Conservation (phyloP, 2,329 filamentous ascomycete species). For the Fusarium praegraminearum region DNA sequence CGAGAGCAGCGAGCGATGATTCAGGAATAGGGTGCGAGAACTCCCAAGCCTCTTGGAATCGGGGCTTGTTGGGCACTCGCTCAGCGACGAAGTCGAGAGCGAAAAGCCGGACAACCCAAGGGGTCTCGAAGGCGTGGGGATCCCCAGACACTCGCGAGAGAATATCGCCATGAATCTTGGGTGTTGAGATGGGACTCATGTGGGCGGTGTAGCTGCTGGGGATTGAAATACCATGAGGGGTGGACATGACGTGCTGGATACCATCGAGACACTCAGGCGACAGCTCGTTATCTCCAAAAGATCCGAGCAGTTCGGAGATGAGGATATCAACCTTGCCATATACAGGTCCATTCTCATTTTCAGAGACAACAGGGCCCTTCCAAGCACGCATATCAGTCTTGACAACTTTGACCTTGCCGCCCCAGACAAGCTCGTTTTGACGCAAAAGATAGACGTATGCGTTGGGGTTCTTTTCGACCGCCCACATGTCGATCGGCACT, state of each 20-base stretch:
- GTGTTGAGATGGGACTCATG: conserved; percentile 89
- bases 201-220: conserved; percentile 94
- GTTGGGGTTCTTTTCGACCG: conserved; percentile 98
- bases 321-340: conserved; percentile 86
- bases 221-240: conserved; percentile 89
- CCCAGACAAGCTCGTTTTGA: conserved; percentile 87
- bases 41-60: conserved; percentile 83
- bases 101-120: conserved; percentile 94
- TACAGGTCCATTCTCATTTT: conserved; percentile 59
- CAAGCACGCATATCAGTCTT: conserved; percentile 98
- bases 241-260: conserved; percentile 87
- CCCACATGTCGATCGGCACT: conserved; percentile 87
- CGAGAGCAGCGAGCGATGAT: conserved; percentile 65
- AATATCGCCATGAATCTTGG: conserved; percentile 86
- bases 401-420: conserved; percentile 82
- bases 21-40: conserved; percentile 80
- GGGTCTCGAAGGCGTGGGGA: conserved; percentile 83
- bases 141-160: conserved; percentile 71
- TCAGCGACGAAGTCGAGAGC: conserved; percentile 88
- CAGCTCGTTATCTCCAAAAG: conserved; percentile 96
- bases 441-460: conserved; percentile 92
- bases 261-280: conserved; percentile 97
- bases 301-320: conserved; percentile 92
- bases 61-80: conserved; percentile 65
- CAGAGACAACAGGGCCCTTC: conserved; percentile 78